These are phyloP conservation scores for Blastocystis sp. DNA, from an alignment of 352 stramenopile species.

Conservation along the genomic window DNA sequence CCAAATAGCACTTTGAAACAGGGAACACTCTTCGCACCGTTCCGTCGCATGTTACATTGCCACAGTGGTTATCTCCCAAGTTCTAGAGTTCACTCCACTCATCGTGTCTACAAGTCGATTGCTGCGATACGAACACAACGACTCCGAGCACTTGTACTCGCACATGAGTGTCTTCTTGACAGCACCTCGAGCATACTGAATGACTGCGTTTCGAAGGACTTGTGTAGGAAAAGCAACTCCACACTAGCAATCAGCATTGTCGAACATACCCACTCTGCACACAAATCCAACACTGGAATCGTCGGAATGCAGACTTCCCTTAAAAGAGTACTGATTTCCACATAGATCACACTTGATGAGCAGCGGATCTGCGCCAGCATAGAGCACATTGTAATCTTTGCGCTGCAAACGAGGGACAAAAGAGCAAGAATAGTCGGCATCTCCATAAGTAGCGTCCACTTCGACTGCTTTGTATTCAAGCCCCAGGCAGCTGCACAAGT, in stretches of 20 bases:
- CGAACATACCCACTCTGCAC: neutral
- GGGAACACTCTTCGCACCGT: neutral
- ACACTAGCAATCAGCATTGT: neutral
- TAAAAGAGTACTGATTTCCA: neutral
- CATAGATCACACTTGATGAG: neutral
- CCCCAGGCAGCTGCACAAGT: slow-evolving; percentile 89
- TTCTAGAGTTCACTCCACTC: neutral
- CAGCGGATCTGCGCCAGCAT: neutral
- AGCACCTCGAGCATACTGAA: neutral
- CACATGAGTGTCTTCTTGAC: neutral
- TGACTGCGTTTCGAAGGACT: neutral
- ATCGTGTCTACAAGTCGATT: neutral
- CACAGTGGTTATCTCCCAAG: slow-evolving; percentile 20
- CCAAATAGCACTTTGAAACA: neutral
- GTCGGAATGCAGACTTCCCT: neutral
- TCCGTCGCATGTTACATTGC: neutral
- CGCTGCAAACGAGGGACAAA: slow-evolving; percentile 69
- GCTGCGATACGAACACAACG: neutral
- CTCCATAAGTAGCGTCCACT: slow-evolving; percentile 61
- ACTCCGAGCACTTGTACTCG: neutral
- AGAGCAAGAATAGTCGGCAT: slow-evolving; percentile 70
- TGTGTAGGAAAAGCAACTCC: neutral
- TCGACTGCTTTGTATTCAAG: slow-evolving; percentile 76
- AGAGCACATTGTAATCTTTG: slow-evolving; percentile 25
- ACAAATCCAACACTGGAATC: neutral